phyloP scores from a whole-genome alignment of 345 rosid species.

The Pseudoturritis turrita region DNA sequence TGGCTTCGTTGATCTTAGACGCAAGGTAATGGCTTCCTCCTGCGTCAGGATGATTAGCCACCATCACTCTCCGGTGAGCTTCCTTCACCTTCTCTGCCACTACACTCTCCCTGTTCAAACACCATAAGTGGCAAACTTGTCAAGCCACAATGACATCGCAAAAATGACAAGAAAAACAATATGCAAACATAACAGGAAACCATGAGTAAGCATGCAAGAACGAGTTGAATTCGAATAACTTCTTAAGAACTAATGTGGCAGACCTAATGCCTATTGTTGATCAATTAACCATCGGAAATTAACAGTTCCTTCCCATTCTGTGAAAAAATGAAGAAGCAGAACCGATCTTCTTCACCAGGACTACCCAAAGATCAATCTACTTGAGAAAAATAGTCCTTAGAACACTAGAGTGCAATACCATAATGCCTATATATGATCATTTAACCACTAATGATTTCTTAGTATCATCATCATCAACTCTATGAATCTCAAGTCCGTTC shows the following conservation, averaged over 20 bases:
- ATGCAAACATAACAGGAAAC: not conserved
- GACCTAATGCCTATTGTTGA: not conserved
- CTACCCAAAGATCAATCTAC: not conserved
- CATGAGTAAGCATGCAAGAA: not conserved
- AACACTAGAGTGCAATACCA: not conserved
- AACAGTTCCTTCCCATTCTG: not conserved
- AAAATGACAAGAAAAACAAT: not conserved
- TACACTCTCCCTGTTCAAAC: slow-evolving; percentile 56
- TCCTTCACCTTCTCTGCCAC: slow-evolving; percentile 70
- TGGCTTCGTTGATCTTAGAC: slow-evolving; percentile 65
- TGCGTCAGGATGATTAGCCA: slow-evolving; percentile 78
- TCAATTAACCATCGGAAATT: not conserved
- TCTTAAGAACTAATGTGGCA: not conserved
- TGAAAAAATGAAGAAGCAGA: not conserved
- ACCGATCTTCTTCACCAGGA: not conserved
- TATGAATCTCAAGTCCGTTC: not conserved
- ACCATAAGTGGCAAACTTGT: not conserved
- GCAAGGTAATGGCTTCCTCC: slow-evolving; percentile 74
- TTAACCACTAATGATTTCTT: no score
- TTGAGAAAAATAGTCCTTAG: not conserved
- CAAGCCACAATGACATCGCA: not conserved
- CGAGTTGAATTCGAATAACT: not conserved
- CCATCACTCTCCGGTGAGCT: slow-evolving; percentile 87
- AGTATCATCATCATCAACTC: not conserved
- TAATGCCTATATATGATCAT: not conserved